Base-by-base conservation (phyloP, 352 stramenopile species). In the Phytophthora palmivora region DNA sequence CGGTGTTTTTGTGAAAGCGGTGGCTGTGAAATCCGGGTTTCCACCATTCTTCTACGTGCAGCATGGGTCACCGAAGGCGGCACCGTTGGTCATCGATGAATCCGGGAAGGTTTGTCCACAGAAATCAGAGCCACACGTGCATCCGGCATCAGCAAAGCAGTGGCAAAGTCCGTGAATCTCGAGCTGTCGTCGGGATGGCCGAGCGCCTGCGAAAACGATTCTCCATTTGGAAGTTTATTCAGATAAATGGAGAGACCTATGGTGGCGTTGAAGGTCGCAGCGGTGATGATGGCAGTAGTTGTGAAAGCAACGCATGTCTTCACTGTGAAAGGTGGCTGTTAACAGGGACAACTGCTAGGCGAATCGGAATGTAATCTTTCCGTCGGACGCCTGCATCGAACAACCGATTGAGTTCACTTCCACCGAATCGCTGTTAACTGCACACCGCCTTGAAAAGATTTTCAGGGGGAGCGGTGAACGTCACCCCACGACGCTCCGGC, bases 11-110 rank as follows among this genome's bases (percentile, higher is more conserved):
- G 63, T 70, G 58, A 77, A 72, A 22, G 65, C 58, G 24, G 58
- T 43, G 46, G 79, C 67, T 14, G 54, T 66, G 41, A 78, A 78
- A 45, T 83, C 71, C 4, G 76, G 49, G 3, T 32, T 75, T 37
- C 55, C 68, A 26, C 71, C 63, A 47, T 65, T 67, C 21, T 57
- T 72, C 74, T 71, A 86, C 58, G 65, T 79, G 73, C 76, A 83
- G 39, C 76, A 85, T 51, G 76, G 76, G 64, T 85, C 76, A 3
- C 76, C 76, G 63, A 86, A 79, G 24, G 72, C 76, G 15, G 55
- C 70, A 41, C 76, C 76, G 62, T 72, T 70, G 15, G 67, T 79
- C 56, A 78, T 70, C n/a, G 39, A 47, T 3, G 59, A 7, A n/a
- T 54, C 66, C 16, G 59, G 59, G 58, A 72, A 75, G 19, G 36